These are phyloP conservation scores for Pestalotiopsis sp. DNA, from an alignment of 2,329 filamentous ascomycete genomes.

Conservation along the genomic window DNA sequence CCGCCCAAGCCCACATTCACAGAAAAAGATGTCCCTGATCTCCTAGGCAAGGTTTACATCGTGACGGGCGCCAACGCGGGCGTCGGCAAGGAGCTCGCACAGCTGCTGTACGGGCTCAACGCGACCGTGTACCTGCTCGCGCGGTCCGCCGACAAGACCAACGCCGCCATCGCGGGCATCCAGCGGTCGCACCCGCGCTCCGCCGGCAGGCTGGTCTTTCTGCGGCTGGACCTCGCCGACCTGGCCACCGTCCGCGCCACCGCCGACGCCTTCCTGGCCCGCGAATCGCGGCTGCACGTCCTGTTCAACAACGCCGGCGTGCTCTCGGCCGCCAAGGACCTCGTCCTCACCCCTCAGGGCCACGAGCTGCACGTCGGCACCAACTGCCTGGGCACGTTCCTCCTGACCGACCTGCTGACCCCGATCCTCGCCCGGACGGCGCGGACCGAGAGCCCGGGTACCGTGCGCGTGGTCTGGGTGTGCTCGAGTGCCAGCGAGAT, in stretches of 20 bases:
- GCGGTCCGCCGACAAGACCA: constrained; percentile 23
- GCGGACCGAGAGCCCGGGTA: constrained; percentile 19
- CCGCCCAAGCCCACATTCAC: not conserved
- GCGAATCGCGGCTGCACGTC: not conserved
- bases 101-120: constrained; percentile 42
- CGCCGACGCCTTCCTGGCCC: not conserved
- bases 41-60: constrained; percentile 17
- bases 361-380: constrained; percentile 34
- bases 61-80: constrained; percentile 29
- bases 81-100: constrained; percentile 39
- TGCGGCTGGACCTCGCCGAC: not conserved
- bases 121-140: constrained; percentile 47
- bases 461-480: constrained; percentile 6
- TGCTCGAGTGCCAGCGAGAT: constrained; percentile 16
- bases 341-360: constrained; percentile 23
- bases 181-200: not conserved
- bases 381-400: constrained; percentile 31
- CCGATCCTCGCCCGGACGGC: constrained; percentile 27
- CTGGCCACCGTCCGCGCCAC: not conserved
- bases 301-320: not conserved
- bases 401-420: constrained; percentile 32
- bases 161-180: not conserved
- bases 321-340: not conserved
- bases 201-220: not conserved
- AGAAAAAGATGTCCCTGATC: constrained; percentile 21